Evolutionary conservation across 2,329 filamentous ascomycete genomes (phyloP).

Genomic region (Mariannaea sp.): DNA sequence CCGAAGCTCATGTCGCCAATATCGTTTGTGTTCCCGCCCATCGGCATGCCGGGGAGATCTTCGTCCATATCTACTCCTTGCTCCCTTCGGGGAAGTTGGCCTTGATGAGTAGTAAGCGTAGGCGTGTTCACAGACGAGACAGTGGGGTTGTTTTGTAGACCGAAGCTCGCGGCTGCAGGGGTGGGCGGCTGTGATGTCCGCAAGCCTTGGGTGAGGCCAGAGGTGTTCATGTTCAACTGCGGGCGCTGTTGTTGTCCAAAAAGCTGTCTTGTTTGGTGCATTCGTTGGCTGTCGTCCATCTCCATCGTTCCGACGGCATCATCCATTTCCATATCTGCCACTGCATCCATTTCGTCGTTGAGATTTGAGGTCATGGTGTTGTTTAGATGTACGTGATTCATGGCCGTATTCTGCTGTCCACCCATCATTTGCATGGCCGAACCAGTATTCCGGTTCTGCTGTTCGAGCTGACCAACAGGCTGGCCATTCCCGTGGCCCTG

Average conservation of each 20-base stretch:
- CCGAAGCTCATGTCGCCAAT: slow-evolving; percentile 62
- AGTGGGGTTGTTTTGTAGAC: slow-evolving; percentile 89
- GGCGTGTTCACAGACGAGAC: slow-evolving; percentile 97
- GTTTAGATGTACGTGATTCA: slow-evolving; percentile 46
- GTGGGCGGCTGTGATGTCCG: slow-evolving; percentile 86
- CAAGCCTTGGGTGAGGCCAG: slow-evolving; percentile 76
- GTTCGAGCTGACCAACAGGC: slow-evolving; percentile 40
- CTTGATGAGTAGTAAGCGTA: slow-evolving; percentile 79
- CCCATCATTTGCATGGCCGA: slow-evolving; percentile 50
- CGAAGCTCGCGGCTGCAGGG: slow-evolving; percentile 76
- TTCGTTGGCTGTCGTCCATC: slow-evolving; percentile 64
- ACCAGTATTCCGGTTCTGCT: slow-evolving; percentile 39
- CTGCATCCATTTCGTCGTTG: slow-evolving; percentile 75
- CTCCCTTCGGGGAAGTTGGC: slow-evolving; percentile 66
- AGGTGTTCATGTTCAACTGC: slow-evolving; percentile 80
- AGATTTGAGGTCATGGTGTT: slow-evolving; percentile 48
- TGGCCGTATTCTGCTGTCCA: slow-evolving; percentile 36
- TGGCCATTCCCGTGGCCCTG: slow-evolving; percentile 40
- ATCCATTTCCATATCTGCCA: slow-evolving; percentile 97
- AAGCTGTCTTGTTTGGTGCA: slow-evolving; percentile 72
- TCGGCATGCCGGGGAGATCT: slow-evolving; percentile 66
- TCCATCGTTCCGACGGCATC: slow-evolving; percentile 73
- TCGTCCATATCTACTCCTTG: slow-evolving; percentile 72
- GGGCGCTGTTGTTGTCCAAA: slow-evolving; percentile 69
- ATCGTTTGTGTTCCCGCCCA: slow-evolving; percentile 61